Evolutionary conservation across 2,329 filamentous ascomycete species (phyloP), one percentile per base, ranked within the genome.

Genomic region (Neofusicoccum kwambonambiense): DNA sequence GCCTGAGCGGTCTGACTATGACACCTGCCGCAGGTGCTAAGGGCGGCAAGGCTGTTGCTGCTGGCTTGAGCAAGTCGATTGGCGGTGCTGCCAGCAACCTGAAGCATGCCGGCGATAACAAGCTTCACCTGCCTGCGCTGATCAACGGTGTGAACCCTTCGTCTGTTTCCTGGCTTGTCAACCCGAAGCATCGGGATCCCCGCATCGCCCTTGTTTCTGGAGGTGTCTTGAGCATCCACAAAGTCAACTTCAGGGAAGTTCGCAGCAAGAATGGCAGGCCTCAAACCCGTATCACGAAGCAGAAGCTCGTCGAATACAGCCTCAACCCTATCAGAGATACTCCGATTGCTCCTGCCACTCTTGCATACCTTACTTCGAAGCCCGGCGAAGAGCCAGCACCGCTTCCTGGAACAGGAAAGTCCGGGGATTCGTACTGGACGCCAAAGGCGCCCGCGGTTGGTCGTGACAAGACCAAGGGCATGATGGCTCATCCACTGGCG

Each of bases 51-150:
- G 89, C 87, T 27, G 84, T 93, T 63, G 90, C 89, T 63, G 88
- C 88, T 57, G 89, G 89, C 51, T 88, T 93, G 67, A 91, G 87
- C 73, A 88, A 87, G 73, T 92, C 90, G 3, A 84, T 92, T 34
- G 89, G 88, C 7, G 62, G 50, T 45, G 90, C 89, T 73, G 90
- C 89, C n/a, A 79, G 79, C 66, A 89, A 88, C 64, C 84, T 93
- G 65, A 87, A 90, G 52, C 90, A 92, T 70, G 90, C 87, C 0
- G 88, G 88, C 11, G 90, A 92, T 73, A 92, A 91, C 75, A 86
- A 91, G 67, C 84, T 93, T 47, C 86, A 89, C 51, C 80, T 92
- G 35, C 90, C 90, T 11, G 78, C 80, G 11, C 83, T 85, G 52
- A 75, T 81, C 31, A 79, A 82, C 15, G 78, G 78, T 13, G 86